Base-by-base conservation (phyloP, 352 stramenopile species). In the Phytophthora cactorum region DNA sequence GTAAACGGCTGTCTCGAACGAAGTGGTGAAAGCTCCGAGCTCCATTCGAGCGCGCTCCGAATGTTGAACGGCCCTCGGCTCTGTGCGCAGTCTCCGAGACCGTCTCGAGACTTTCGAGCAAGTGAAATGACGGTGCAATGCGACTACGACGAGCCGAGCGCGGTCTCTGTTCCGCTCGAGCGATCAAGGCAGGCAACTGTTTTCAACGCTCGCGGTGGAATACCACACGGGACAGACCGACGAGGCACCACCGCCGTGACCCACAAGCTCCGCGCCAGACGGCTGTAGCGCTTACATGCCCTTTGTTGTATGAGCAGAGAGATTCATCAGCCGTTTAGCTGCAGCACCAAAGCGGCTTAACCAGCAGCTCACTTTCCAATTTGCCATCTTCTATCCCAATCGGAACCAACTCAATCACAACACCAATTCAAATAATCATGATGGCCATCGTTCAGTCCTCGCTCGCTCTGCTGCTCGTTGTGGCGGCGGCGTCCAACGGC, bases 391-490 rank as follows among this genome's bases (percentile, higher is more conserved):
- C 38, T 44, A 46, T 10, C 27, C 38, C 4, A 31, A 65, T 49
- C 39, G 25, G 1, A 36, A 50, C 32, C 52, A 56, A 29, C 11
- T 5, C 38, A 52, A n/a, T n/a, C n/a, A n/a, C n/a, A 1, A 55
- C 32, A 25, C 17, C 25, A 54, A 52, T 46, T 6, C 6, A n/a
- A 47, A 55, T 12, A 59, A 52, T 27, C 1, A 60, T 55, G 47
- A 61, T 74, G 54, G 12, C 41, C 60, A 66, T 66, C 10, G n/a
- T 34, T 59, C 46, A 66, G 61, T 66, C 60, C 2, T 70, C 66
- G 14, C 60, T 74, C n/a, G n/a, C n/a, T n/a, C n/a, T n/a, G n/a
- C n/a, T n/a, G n/a, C n/a, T n/a, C n/a, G n/a, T n/a, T n/a, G n/a
- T n/a, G n/a, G n/a, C n/a, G n/a, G n/a, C n/a, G n/a, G n/a, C n/a